These are phyloP conservation scores for Pseudofabraea citricarpa DNA, from an alignment of 2,329 filamentous ascomycete species.

Conservation along the genomic window DNA sequence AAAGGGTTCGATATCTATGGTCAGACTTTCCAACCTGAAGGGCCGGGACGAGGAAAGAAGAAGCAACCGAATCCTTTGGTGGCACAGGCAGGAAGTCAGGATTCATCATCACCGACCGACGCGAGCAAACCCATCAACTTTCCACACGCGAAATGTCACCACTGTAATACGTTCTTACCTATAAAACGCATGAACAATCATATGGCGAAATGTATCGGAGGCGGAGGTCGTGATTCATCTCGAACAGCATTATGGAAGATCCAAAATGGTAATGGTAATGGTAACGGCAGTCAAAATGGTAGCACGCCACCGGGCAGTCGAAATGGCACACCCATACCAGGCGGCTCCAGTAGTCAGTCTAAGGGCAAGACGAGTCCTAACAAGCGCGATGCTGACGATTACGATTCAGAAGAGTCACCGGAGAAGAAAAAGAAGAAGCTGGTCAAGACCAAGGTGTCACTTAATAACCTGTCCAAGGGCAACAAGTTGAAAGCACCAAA, in stretches of 20 bases:
- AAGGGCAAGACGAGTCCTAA: conserved; percentile 22
- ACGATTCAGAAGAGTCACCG: conserved; percentile 24
- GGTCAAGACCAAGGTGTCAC: conserved; percentile 19
- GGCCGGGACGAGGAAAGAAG: conserved; percentile 73
- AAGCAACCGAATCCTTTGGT: conserved; percentile 68
- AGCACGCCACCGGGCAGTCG: conserved; percentile 58
- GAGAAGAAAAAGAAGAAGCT: conserved; percentile 26
- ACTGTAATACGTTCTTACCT: conserved; percentile 61
- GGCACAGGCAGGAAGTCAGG: conserved; percentile 32
- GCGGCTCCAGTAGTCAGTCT: conserved; percentile 12
- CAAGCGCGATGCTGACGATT: conserved; percentile 27
- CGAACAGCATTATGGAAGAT: conserved; percentile 59
- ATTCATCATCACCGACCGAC: conserved; percentile 37
- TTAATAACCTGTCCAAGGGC: conserved; percentile 9
- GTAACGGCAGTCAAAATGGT: conserved; percentile 44
- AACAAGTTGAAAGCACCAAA: conserved; percentile 19
- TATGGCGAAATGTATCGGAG: conserved; percentile 64
- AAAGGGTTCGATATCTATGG: conserved; percentile 77
- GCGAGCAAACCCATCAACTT: conserved; percentile 59
- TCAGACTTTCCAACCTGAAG: conserved; percentile 72
- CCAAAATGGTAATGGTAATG: conserved; percentile 46
- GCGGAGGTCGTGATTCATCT: conserved; percentile 58
- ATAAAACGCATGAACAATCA: conserved; percentile 63
- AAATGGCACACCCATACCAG: conserved; percentile 54
- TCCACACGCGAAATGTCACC: conserved; percentile 61